Evolutionary conservation across 2,329 filamentous ascomycete species (phyloP).

Genomic region (Fusarium xylarioides): DNA sequence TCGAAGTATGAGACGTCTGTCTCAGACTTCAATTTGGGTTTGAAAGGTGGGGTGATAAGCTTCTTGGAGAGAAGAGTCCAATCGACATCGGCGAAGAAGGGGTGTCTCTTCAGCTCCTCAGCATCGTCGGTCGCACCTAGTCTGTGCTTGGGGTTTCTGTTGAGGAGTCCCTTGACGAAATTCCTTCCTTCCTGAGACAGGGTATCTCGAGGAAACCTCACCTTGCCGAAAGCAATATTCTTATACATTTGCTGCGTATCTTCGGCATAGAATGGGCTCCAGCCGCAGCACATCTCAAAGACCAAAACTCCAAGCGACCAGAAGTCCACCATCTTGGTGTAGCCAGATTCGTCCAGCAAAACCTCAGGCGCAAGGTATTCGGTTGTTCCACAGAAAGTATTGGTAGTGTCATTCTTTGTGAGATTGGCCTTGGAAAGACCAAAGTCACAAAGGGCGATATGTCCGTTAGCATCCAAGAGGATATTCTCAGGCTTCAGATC

Average conservation of each 20-base stretch:
- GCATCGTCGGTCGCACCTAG: slow-evolving; percentile 92
- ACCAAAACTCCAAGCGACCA: slow-evolving; percentile 98
- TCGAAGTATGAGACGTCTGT: slow-evolving; percentile 98
- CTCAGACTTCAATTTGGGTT: slow-evolving; percentile 95
- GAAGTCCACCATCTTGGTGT: slow-evolving; percentile 99
- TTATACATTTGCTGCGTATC: slow-evolving; percentile 99
- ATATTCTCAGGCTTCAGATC: slow-evolving; percentile 99
- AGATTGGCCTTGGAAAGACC: slow-evolving; percentile 97
- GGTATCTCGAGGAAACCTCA: slow-evolving; percentile 93
- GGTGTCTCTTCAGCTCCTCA: slow-evolving; percentile 90
- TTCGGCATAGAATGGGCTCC: slow-evolving; percentile 98
- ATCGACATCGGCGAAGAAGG: slow-evolving; percentile 94
- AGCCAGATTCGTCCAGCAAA: slow-evolving; percentile 92
- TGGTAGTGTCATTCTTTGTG: slow-evolving; percentile 96
- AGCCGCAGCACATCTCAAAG: slow-evolving; percentile 99
- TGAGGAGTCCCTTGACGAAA: slow-evolving; percentile 96
- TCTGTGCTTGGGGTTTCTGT: slow-evolving; percentile 95
- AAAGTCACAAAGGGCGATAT: slow-evolving; percentile 98
- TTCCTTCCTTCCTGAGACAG: slow-evolving; percentile 94
- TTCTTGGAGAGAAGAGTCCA: slow-evolving; percentile 91
- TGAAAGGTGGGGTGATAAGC: slow-evolving; percentile 94
- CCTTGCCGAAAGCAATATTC: slow-evolving; percentile 99
- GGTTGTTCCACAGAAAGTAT: slow-evolving; percentile 98
- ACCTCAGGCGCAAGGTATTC: slow-evolving; percentile 98
- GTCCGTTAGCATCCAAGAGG: slow-evolving; percentile 92